A percentile compares a stretch with the other conserved stretches of the same genome.
These are phyloP conservation scores for Pseudocercospora musae DNA, from an alignment of 2,329 filamentous ascomycete genomes.

Conservation along the genomic window DNA sequence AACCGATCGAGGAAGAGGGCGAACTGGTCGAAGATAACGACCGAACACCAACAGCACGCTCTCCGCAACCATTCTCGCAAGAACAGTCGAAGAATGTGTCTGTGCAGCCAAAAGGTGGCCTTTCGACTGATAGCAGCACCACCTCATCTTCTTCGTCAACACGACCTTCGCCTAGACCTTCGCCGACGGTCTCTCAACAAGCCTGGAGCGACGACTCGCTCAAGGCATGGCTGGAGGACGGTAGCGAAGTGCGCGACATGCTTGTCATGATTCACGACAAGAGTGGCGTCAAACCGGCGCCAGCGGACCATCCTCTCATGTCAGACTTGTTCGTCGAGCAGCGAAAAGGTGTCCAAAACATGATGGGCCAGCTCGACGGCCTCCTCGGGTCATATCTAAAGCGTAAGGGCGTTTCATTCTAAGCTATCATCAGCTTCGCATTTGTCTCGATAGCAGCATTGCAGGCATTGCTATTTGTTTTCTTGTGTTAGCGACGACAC, in stretches of 20 bases:
- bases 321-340: conserved; percentile 80
- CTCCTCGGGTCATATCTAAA: conserved; percentile 30
- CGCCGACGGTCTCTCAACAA: conserved; percentile 48
- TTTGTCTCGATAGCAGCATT: neutral
- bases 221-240: conserved; percentile 76
- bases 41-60: conserved; percentile 32
- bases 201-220: conserved; percentile 86
- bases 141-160: conserved; percentile 26
- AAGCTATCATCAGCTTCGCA: neutral
- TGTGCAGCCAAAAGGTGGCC: conserved; percentile 14
- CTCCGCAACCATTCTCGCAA: conserved; percentile 21
- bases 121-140: conserved; percentile 22
- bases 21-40: conserved; percentile 28
- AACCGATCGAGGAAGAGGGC: conserved; percentile 19
- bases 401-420: conserved; percentile 28
- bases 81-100: conserved; percentile 3
- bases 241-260: conserved; percentile 80
- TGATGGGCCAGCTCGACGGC: conserved; percentile 79
- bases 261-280: conserved; percentile 91
- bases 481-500: conserved; percentile 2
- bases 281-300: conserved; percentile 72
- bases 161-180: conserved; percentile 24
- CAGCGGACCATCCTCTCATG: conserved; percentile 81
- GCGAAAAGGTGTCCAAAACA: conserved; percentile 78
- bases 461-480: conserved; percentile 1